Percentiles rank a stretch among this genome's conserved stretches.
Conservation (phyloP, 768 basidiomycete genomes). For the Boletus bicolor region DNA sequence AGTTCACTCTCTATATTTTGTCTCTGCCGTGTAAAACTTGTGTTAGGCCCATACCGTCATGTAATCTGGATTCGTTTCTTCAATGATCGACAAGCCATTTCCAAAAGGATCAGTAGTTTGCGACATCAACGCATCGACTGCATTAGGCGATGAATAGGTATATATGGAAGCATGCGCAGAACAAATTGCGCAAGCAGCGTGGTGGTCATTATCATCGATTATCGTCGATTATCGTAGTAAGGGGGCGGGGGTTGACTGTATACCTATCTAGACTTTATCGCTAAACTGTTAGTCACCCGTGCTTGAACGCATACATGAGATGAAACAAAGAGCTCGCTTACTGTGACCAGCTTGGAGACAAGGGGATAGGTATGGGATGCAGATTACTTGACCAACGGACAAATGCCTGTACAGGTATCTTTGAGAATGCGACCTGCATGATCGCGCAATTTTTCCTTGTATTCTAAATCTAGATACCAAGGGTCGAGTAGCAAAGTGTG, state of each 20-base stretch:
- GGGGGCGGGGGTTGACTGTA: slow-evolving; percentile 29
- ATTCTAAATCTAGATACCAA: slow-evolving; percentile 19
- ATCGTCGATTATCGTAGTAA: too few species aligned
- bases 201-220: too few species aligned
- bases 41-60: too few species aligned
- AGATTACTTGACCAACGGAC: slow-evolving; percentile 42
- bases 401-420: slow-evolving; percentile 38
- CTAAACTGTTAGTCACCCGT: slow-evolving; percentile 11
- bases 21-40: too few species aligned
- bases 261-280: slow-evolving; percentile 1
- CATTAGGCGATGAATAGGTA: too few species aligned
- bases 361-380: neutral
- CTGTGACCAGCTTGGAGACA: neutral
- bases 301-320: neutral
- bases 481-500: neutral
- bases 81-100: too few species aligned
- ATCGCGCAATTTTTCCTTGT: slow-evolving; percentile 38
- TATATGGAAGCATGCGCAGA: too few species aligned
- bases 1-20: too few species aligned
- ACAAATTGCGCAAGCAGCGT: too few species aligned
- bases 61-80: too few species aligned
- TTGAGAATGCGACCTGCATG: slow-evolving; percentile 37
- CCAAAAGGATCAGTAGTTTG: too few species aligned
- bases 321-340: slow-evolving; percentile 13
- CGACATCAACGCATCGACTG: too few species aligned